A percentile compares a stretch with the other conserved stretches of the same genome.
Conservation (phyloP, 257 asterid genomes). For the Orobanche coerulescens region DNA sequence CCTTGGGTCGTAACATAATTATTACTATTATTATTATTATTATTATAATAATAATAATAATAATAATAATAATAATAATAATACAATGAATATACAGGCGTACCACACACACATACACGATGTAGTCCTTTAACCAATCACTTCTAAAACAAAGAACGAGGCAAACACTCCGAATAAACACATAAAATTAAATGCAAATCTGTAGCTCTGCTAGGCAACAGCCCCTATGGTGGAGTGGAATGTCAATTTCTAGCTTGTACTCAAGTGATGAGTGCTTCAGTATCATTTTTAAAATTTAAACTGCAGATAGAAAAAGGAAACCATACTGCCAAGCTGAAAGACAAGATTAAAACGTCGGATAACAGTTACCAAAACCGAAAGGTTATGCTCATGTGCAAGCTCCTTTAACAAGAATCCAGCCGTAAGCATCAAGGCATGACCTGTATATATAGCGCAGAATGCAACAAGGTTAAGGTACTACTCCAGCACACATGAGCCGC, state of each 20-base stretch:
- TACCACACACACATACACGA: no score
- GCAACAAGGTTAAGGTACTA: constrained; percentile 18
- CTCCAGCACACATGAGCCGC: not conserved
- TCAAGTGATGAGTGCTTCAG: not conserved
- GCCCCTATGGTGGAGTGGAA: no score
- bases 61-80: no score
- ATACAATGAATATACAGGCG: no score
- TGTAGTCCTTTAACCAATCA: not conserved
- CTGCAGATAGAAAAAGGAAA: not conserved
- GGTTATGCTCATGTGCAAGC: constrained; percentile 68
- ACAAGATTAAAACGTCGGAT: not conserved
- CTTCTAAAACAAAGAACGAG: not conserved
- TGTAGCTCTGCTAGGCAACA: not conserved
- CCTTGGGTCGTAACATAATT: no score
- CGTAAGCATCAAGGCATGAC: constrained; percentile 68
- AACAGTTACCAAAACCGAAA: constrained; percentile 53
- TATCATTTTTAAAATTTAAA: not conserved
- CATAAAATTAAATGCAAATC: not conserved
- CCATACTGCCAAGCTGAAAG: not conserved
- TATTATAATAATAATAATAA: no score
- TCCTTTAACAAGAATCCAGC: constrained; percentile 67
- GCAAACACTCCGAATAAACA: not conserved
- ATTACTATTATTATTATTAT: no score
- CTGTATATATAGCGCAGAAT: constrained; percentile 30
- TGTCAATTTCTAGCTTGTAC: not conserved